Evolutionary conservation across 129 eudicot genomes (phyloP), one percentile per base, ranked within the genome.

Genomic region (Glebionis coronaria): DNA sequence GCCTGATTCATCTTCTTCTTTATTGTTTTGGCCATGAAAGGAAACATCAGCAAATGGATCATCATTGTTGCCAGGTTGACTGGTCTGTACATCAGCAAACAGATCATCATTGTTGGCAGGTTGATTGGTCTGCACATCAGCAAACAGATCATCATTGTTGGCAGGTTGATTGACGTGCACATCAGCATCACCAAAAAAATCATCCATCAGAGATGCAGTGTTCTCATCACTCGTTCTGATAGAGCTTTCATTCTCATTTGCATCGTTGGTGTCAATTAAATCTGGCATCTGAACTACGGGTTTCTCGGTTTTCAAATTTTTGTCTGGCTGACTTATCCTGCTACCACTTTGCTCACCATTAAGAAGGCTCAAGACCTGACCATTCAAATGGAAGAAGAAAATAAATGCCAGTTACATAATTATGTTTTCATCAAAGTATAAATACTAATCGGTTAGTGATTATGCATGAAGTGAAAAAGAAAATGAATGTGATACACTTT

Each of bases 201-300:
- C 95, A 81, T 88, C 83, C 64, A 79, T 71, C 66, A 81, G 65
- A 29, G 76, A 73, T 63, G 78, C 62, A 67, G 49, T 56, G 76
- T 44, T 56, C 56, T 81, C 80, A 47, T 75, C 89, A 62, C 73
- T 84, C 12, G 61, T 56, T 38, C 76, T 65, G 56, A 16, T 56
- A 20, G 58, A 35, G 69, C 75, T 81, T 15, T 78, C 90, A 76
- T 75, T 56, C 28, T 56, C 63, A 67, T n/a, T 9, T 74, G 85
- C 42, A 73, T 81, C 88, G 54, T 87, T 83, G 27, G 99, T 86
- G 74, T 93, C 97, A 63, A 93, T 84, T 72, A 93, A 82, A 65
- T 93, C 87, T 21, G 99, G 97, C 88, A 93, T 84, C 68, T 81
- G 85, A 56, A 82, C 38, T 8, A 72, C 67, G 12, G 90, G 47